Evolutionary conservation across 1,139 yeast species (phyloP), one percentile per base, ranked within the genome.

Genomic region (Torulaspora pretoriensis): DNA sequence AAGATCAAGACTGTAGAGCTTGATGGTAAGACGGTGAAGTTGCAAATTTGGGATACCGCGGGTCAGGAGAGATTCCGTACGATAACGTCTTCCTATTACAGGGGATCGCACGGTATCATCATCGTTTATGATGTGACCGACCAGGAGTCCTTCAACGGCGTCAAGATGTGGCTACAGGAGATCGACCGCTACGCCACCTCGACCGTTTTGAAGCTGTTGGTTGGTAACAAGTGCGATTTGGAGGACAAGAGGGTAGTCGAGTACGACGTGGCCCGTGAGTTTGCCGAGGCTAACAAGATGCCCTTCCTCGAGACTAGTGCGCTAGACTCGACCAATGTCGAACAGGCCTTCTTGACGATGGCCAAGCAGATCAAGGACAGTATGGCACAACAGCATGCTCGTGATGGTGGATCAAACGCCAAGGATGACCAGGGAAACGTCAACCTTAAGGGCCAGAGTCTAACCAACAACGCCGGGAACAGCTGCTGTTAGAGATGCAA

Each of bases 11-110:
- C 97, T 43, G 88, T 92, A 51, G 97, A 90, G 62, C 75, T 92
- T 53, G 97, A 92, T 58, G 98, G 97, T 54, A 92, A 92, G 74
- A 89, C 96, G 47, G 94, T 92, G 67, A 92, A 92, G 73, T 77
- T 94, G 61, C 98, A 92, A 71, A 90, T 92, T 65, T 92, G 98
- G 98, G 98, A 92, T 67, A 92, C 98, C 43, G 98, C 98, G 7
- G 98, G 98, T 34, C 98, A 92, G 72, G 98, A 92, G 69, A 77
- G 98, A 60, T 92, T 92, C 73, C 81, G 97, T 72, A 92, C 98
- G 47, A 92, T 92, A 71, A 94, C 98, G 8, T 87, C 97, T 10
- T 88, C 97, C 9, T 92, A 94, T 73, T 92, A 92, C 74, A 83
- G 98, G 67, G 98, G 98, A 44, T 97, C 98, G 19, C 97, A 90